These are phyloP conservation scores for Gremmenia infestans DNA, from an alignment of 2,329 filamentous ascomycete genomes.

Conservation along the genomic window DNA sequence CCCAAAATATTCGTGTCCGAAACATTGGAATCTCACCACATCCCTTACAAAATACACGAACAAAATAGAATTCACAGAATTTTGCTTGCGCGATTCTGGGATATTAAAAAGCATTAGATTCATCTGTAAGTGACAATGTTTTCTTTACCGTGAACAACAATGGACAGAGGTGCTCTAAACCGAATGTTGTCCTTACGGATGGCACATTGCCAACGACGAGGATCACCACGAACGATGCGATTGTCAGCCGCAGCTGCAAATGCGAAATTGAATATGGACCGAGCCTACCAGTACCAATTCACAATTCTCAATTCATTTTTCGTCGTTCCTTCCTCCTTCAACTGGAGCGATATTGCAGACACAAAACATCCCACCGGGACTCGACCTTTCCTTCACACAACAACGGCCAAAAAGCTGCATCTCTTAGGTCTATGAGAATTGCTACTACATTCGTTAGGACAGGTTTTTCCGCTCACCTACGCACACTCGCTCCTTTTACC, in stretches of 20 bases:
- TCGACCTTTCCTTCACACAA: too few species aligned
- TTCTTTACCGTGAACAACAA: conserved; percentile 2
- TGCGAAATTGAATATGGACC: too few species aligned
- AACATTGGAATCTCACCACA: not conserved
- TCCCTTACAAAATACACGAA: not conserved
- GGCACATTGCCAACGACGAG: not conserved
- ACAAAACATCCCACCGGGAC: too few species aligned
- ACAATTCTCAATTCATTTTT: too few species aligned
- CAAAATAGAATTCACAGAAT: not conserved
- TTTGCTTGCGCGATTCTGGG: not conserved
- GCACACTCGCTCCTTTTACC: not conserved
- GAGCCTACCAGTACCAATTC: too few species aligned
- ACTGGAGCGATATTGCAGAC: too few species aligned
- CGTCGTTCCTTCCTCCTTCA: too few species aligned
- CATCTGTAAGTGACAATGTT: conserved; percentile 13
- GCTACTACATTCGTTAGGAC: not conserved
- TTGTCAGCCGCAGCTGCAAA: not conserved
- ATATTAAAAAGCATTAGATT: conserved; percentile 3
- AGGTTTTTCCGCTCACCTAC: not conserved
- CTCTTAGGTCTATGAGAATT: not conserved
- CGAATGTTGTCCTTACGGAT: conserved; percentile 2
- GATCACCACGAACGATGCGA: not conserved
- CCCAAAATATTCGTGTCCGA: not conserved
- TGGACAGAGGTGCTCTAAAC: conserved; percentile 5
- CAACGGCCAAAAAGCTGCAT: not conserved